Evolutionary conservation across 805 yeast genomes (phyloP).

Genomic region (Jamesozyma gamospora): DNA sequence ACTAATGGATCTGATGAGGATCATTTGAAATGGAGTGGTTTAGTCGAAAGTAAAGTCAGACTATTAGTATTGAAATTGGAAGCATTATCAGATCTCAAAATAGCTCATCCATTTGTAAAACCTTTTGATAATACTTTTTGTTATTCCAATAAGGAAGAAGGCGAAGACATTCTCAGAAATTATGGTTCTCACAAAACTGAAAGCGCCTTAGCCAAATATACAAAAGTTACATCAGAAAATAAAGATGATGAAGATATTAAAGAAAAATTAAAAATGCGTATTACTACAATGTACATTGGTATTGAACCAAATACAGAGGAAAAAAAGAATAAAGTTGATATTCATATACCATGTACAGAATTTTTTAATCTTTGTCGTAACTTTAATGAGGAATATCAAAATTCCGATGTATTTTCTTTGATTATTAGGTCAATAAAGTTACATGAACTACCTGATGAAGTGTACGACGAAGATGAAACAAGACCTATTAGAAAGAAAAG

Average conservation of each 20-base stretch:
- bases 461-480: constrained; percentile 66
- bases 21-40: constrained; percentile 83
- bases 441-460: constrained; percentile 76
- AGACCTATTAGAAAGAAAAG: constrained; percentile 60
- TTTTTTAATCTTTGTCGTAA: constrained; percentile 72
- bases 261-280: constrained; percentile 35
- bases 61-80: constrained; percentile 78
- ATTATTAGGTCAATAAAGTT: constrained; percentile 64
- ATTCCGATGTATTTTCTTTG: constrained; percentile 42
- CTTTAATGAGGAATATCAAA: constrained; percentile 58
- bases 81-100: constrained; percentile 55
- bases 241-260: constrained; percentile 26
- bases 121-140: constrained; percentile 50
- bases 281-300: constrained; percentile 77
- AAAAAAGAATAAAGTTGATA: constrained; percentile 59
- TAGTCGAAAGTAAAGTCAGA: constrained; percentile 83
- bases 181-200: constrained; percentile 57
- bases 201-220: constrained; percentile 27
- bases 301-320: constrained; percentile 42
- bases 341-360: constrained; percentile 83
- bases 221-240: constrained; percentile 30
- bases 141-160: constrained; percentile 44
- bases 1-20: constrained; percentile 69
- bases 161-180: constrained; percentile 44
- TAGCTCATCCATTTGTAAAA: constrained; percentile 88